These are phyloP conservation scores for Candida sojae DNA, from an alignment of 1,139 yeast species.

Conservation along the genomic window DNA sequence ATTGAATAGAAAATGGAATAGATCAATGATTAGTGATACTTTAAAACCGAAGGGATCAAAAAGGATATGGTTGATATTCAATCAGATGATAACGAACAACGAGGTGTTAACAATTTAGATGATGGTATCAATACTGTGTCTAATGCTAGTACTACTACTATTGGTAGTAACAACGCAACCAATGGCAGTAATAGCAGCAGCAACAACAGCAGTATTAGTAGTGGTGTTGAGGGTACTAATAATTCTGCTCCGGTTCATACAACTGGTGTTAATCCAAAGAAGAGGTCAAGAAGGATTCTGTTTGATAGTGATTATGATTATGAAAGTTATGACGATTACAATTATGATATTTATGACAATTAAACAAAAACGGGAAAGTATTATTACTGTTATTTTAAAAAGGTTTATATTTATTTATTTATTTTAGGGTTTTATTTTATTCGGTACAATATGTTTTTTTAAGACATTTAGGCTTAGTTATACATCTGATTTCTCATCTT, in stretches of 20 bases:
- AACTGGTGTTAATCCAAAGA: slow-evolving; percentile 9
- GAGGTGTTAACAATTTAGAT: background rate
- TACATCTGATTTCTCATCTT: no score
- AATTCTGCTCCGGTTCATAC: background rate
- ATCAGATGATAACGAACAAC: no score
- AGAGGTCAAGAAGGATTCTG: slow-evolving; percentile 23
- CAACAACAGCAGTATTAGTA: background rate
- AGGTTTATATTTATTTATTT: background rate
- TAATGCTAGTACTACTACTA: background rate
- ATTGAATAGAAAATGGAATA: slow-evolving; percentile 42
- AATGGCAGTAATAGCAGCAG: background rate
- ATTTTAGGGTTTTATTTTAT: no score
- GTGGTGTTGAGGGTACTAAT: no score
- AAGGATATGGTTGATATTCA: background rate
- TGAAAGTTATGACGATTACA: slow-evolving; percentile 16
- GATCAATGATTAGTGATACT: slow-evolving; percentile 15
- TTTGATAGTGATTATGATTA: slow-evolving; percentile 21
- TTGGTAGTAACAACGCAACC: background rate
- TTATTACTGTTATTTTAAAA: background rate
- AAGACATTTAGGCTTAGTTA: no score
- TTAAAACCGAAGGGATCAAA: slow-evolving; percentile 3
- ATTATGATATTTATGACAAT: slow-evolving; percentile 14
- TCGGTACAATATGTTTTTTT: no score
- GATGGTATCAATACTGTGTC: background rate
- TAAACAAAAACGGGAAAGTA: background rate